Base-by-base conservation (phyloP, 148 eudicot genomes). In the Beta vulgaris region DNA sequence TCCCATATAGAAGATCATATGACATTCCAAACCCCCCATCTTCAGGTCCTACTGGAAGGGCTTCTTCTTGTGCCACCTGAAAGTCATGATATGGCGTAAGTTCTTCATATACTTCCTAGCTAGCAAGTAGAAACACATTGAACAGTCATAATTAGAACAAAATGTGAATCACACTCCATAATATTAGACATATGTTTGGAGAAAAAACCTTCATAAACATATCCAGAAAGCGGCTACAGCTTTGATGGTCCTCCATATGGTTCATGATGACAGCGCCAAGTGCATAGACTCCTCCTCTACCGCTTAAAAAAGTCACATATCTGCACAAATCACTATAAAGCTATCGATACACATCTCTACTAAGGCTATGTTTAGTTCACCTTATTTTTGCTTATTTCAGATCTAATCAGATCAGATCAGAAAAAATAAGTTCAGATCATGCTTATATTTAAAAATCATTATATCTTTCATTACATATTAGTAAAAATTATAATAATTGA, bases 11-110 rank as follows among this genome's bases (percentile, higher is more conserved):
- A 72, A 91, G 90, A 67, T 91, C 93, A 9, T 91, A 91, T 31
- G 97, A 91, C 97, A 91, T 91, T 60, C 97, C 97, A 29, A 89
- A 84, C 26, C 97, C 97, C 21, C 97, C 97, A 73, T 91, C 97
- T 51, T 89, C 88, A 11, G 97, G 92, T 76, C 97, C 97, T 28
- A 87, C 82, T 10, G 93, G 93, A 53, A 91, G 93, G 55, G 97
- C 93, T 76, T 78, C 83, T 67, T 91, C 97, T 72, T 86, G 77
- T 75, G 91, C 90, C 73, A 91, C 80, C 97, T 91, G 78, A 40
- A 40, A 6, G 37, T 40, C 65, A 75, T 26, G 42, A 37, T 15
- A 69, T 37, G 21, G 55, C 29, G 61, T 57, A 23, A 34, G 54
- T 61, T 63, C 35, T 31, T 18, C 35, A 32, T 25, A 54, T 32